Conservation (phyloP, 1,284 basidiomycete species). For the Amylostereum areolatum region DNA sequence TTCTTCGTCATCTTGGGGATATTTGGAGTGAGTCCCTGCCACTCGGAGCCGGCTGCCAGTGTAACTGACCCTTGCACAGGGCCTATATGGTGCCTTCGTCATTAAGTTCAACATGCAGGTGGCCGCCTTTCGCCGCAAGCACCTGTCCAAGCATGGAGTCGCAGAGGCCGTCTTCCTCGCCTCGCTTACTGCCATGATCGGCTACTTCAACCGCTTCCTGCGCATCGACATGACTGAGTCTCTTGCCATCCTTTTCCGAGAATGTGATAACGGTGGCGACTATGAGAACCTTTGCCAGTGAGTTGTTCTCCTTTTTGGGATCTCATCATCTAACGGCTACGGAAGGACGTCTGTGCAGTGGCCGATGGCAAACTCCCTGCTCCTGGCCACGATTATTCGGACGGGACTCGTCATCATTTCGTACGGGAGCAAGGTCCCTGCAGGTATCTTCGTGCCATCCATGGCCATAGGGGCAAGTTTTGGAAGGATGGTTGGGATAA, state of each 20-base stretch:
- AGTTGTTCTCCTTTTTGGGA: constrained; percentile 23
- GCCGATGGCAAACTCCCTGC: constrained; percentile 89
- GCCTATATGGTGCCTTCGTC: constrained; percentile 94
- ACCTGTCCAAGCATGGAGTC: constrained; percentile 80
- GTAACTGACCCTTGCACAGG: constrained; percentile 39
- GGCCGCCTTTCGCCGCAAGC: constrained; percentile 87
- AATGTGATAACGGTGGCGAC: constrained; percentile 94
- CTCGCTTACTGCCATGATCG: constrained; percentile 83
- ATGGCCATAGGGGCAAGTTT: constrained; percentile 98
- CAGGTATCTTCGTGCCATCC: constrained; percentile 95
- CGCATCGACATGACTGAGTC: constrained; percentile 98
- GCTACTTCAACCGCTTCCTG: constrained; percentile 93
- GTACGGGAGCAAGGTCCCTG: constrained; percentile 95
- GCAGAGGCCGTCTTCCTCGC: constrained; percentile 88
- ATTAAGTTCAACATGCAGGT: constrained; percentile 97
- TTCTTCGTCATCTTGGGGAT: constrained; percentile 93
- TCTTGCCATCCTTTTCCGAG: constrained; percentile 93
- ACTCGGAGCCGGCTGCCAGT: background rate
- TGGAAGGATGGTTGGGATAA: constrained; percentile 91
- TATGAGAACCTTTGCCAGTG: constrained; percentile 93
- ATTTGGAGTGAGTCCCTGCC: constrained; percentile 70
- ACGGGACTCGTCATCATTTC: constrained; percentile 86
- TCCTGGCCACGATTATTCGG: constrained; percentile 88
- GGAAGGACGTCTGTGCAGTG: constrained; percentile 84
- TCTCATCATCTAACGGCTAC: background rate